Conservation (phyloP, 2,329 filamentous ascomycete genomes). For the Annulohypoxylon truncatum region DNA sequence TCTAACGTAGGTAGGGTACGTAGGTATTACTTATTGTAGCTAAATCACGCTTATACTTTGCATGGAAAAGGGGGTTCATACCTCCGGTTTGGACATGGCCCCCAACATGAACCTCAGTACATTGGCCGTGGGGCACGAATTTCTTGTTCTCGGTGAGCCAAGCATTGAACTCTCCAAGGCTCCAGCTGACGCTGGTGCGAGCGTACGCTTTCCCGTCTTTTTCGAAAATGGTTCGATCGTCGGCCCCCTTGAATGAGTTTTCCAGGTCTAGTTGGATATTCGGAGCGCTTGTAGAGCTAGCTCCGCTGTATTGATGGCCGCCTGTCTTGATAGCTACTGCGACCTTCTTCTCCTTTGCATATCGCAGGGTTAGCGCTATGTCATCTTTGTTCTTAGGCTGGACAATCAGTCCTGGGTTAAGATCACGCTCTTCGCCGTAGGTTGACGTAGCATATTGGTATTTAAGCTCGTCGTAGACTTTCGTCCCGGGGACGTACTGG, state of each 20-base stretch:
- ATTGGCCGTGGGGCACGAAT: conserved; percentile 61
- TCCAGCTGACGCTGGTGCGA: conserved; percentile 56
- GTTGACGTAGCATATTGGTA: conserved; percentile 60
- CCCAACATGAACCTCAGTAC: conserved; percentile 58
- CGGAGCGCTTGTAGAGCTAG: conserved; percentile 57
- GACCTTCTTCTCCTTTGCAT: conserved; percentile 55
- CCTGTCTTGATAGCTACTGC: conserved; percentile 60
- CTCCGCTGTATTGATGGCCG: conserved; percentile 63
- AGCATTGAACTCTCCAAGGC: conserved; percentile 56
- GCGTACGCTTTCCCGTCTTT: conserved; percentile 53
- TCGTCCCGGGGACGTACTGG: conserved; percentile 42
- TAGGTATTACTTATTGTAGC: background rate
- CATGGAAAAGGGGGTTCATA: conserved; percentile 16
- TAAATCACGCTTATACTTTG: too few species aligned
- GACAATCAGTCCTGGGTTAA: conserved; percentile 59
- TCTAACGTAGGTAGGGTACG: background rate
- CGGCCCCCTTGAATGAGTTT: conserved; percentile 52
- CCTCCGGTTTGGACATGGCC: conserved; percentile 62
- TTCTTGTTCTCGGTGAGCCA: conserved; percentile 55
- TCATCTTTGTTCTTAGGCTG: conserved; percentile 58
- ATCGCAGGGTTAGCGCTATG: conserved; percentile 54
- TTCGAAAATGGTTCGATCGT: conserved; percentile 50
- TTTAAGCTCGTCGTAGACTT: conserved; percentile 47
- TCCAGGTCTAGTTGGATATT: conserved; percentile 61
- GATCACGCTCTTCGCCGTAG: conserved; percentile 55